Base-by-base conservation (phyloP, 1,139 yeast genomes). In the Candida pseudocylindracea region DNA sequence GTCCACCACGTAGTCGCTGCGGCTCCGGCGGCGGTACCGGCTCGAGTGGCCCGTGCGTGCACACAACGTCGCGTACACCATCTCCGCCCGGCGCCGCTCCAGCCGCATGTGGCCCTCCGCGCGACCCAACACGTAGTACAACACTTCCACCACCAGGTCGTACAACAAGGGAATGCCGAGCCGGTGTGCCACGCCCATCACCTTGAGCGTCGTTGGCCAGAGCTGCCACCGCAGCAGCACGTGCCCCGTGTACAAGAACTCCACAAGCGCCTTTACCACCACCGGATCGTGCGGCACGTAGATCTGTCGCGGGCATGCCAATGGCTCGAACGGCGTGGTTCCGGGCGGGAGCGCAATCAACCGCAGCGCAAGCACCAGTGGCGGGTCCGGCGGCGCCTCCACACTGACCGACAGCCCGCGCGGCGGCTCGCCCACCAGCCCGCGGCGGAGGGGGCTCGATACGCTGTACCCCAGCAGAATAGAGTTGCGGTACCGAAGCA, bases 221-320 rank as follows among this genome's bases (percentile, higher is more conserved):
- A 75, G 50, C 10, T 61, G 50, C 85, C 85, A 75, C 41, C 67
- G 72, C 36, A 72, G 69, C 27, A 80, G 81, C 27, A 76, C 66
- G 48, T 75, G 83, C 1, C 88, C 91, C 7, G 85, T 75, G 43
- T 72, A 74, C 37, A 76, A 56, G 46, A 69, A 76, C 43, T 76
- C 88, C 30, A 75, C 57, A 41, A 75, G 66, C 1, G 80, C 81
- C 36, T 59, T 60, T 9, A 75, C 66, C 0, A 80, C 63, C 2
- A 53, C 46, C 1, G 74, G 67, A 2, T 71, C 50, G 51, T 72
- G 73, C 6, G 91, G 88, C 38, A 76, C 46, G 41, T 72, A 75
- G 27, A 76, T 47, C 13, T 70, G 61, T 37, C 91, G 57, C 11
- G 91, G 88, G 29, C 72, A 60, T 35, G 68, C 53, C 28, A 72